These are phyloP conservation scores for Baorangia bicolor DNA, from an alignment of 768 basidiomycete species.

Conservation along the genomic window DNA sequence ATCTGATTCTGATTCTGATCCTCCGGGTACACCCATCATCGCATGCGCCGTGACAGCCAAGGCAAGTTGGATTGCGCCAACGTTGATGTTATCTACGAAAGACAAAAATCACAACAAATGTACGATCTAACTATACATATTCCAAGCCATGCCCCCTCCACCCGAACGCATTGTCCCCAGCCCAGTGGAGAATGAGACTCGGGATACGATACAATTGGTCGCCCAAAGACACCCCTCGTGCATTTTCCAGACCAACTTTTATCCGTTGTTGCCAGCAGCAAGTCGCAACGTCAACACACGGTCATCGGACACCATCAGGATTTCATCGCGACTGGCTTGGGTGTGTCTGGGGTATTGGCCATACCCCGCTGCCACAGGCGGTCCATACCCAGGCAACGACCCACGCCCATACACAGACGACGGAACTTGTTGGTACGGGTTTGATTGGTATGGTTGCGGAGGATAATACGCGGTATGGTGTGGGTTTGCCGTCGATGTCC, in stretches of 20 bases:
- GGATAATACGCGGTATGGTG: conserved; percentile 38
- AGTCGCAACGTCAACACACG: conserved; percentile 71
- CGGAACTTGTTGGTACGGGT: conserved; percentile 33
- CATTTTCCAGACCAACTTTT: neutral
- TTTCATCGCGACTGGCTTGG: conserved; percentile 72
- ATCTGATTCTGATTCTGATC: too few relatives aligned
- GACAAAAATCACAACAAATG: conserved; percentile 30
- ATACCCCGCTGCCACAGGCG: conserved; percentile 29
- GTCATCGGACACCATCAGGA: conserved; percentile 89
- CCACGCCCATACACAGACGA: conserved; percentile 28
- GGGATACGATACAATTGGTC: conserved; percentile 7
- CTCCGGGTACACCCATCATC: too few relatives aligned
- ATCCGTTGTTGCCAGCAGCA: conserved; percentile 29
- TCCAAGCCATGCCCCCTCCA: neutral
- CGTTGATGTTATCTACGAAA: conserved; percentile 2
- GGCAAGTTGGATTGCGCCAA: neutral
- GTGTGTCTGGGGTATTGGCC: conserved; percentile 45
- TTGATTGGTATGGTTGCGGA: conserved; percentile 28
- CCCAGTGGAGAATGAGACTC: conserved; percentile 17
- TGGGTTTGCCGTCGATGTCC: conserved; percentile 54
- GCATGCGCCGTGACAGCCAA: neutral
- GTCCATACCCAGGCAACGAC: conserved; percentile 28
- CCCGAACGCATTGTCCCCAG: conserved; percentile 9
- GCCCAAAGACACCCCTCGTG: neutral
- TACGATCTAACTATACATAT: conserved; percentile 27